These are phyloP conservation scores for Elongisporangium undulatum DNA, from an alignment of 352 stramenopile genomes.

Conservation along the genomic window DNA sequence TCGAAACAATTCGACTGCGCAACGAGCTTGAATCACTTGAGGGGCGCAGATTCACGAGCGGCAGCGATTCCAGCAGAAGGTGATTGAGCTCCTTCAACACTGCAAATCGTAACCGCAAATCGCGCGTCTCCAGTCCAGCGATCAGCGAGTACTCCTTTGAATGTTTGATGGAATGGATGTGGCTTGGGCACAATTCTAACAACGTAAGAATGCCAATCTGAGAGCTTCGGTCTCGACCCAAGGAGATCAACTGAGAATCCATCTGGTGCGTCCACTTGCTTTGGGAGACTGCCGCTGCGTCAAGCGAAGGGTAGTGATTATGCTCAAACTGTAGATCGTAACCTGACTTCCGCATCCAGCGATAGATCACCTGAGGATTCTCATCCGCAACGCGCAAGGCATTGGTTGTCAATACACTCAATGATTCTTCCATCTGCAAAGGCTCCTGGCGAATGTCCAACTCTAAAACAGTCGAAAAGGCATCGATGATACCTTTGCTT, in stretches of 20 bases:
- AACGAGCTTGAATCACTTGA: conserved; percentile 44
- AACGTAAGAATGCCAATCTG: conserved; percentile 54
- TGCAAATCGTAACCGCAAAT: conserved; percentile 53
- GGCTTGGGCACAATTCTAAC: conserved; percentile 58
- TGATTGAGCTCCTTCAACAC: conserved; percentile 62
- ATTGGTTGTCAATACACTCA: not conserved
- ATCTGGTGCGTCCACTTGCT: conserved; percentile 68
- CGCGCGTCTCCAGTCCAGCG: conserved; percentile 36
- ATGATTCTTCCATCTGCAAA: conserved; percentile 1
- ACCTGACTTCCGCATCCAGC: conserved; percentile 38
- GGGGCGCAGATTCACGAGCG: conserved; percentile 61
- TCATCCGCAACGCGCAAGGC: conserved; percentile 10
- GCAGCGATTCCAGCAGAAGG: conserved; percentile 40
- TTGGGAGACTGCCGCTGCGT: conserved; percentile 41
- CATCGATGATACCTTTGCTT: conserved; percentile 25
- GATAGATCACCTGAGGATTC: conserved; percentile 32
- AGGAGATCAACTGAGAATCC: conserved; percentile 63
- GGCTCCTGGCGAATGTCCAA: conserved; percentile 10
- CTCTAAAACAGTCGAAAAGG: conserved; percentile 19
- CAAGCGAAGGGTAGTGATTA: conserved; percentile 39
- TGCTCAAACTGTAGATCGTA: conserved; percentile 56
- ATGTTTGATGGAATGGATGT: conserved; percentile 27
- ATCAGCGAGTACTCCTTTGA: conserved; percentile 33
- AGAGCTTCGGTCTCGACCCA: conserved; percentile 34
- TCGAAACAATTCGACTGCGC: conserved; percentile 40